Conservation (phyloP, 2,329 filamentous ascomycete genomes). For the Colletotrichum higginsianum region DNA sequence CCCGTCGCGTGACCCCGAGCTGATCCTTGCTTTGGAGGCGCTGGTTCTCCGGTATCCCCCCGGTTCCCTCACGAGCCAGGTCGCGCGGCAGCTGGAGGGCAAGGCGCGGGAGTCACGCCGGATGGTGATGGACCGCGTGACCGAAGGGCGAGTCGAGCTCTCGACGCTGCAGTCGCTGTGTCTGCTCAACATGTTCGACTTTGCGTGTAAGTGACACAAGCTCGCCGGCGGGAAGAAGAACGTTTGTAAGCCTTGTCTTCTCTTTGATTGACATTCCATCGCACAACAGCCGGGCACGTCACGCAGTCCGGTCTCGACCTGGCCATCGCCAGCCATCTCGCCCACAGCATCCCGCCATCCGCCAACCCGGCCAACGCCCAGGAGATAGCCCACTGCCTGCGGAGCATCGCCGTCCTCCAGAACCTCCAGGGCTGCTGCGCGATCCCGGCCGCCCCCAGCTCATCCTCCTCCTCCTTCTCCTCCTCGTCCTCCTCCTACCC, state of each 20-base stretch:
- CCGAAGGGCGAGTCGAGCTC: slow-evolving; percentile 53
- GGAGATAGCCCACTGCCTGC: slow-evolving; percentile 53
- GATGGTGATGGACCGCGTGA: slow-evolving; percentile 52
- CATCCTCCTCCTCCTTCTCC: not conserved
- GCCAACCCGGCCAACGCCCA: slow-evolving; percentile 43
- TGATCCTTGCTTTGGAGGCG: slow-evolving; percentile 55
- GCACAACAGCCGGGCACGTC: slow-evolving; percentile 44
- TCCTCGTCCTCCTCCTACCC: not conserved
- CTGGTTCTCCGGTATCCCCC: slow-evolving; percentile 59
- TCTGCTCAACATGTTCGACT: slow-evolving; percentile 55
- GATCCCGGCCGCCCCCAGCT: slow-evolving; percentile 17
- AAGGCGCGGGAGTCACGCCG: slow-evolving; percentile 36
- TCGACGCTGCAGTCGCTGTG: slow-evolving; percentile 57
- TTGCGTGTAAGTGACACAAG: slow-evolving; percentile 48
- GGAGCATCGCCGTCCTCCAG: slow-evolving; percentile 59
- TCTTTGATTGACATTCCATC: not conserved
- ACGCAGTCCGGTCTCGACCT: slow-evolving; percentile 46
- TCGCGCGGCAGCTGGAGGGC: not conserved
- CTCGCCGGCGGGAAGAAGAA: too few species aligned
- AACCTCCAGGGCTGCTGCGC: slow-evolving; percentile 55
- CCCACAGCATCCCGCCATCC: slow-evolving; percentile 43
- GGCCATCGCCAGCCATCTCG: slow-evolving; percentile 45
- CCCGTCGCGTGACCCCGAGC: slow-evolving; percentile 52
- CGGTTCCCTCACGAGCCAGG: not conserved
- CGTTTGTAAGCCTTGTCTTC: not conserved